Conservation (phyloP, 805 yeast genomes). For the Saccharomycodes ludwigii region DNA sequence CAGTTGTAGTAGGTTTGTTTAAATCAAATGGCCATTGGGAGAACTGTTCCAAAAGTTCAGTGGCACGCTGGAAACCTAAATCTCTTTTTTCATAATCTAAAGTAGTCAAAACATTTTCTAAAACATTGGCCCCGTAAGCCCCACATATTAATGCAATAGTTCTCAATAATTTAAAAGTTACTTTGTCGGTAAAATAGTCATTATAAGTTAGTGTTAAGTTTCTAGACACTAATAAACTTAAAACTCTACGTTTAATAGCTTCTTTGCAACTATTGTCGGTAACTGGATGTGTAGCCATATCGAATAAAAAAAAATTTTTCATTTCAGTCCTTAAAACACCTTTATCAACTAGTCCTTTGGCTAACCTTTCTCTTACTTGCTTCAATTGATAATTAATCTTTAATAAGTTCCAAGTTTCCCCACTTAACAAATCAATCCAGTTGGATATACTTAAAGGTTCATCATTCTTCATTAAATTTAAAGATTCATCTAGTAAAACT, state of each 20-base stretch:
- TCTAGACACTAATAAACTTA: slow-evolving; percentile 59
- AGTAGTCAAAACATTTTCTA: slow-evolving; percentile 73
- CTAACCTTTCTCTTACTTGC: slow-evolving; percentile 92
- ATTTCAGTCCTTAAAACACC: slow-evolving; percentile 93
- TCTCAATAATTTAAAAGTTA: slow-evolving; percentile 61
- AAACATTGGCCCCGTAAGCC: slow-evolving; percentile 89
- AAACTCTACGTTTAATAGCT: slow-evolving; percentile 58
- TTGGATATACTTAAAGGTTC: slow-evolving; percentile 69
- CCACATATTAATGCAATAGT: slow-evolving; percentile 76
- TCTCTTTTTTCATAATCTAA: slow-evolving; percentile 83
- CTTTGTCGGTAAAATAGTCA: slow-evolving; percentile 55
- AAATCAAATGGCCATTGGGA: slow-evolving; percentile 72
- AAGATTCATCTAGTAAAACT: slow-evolving; percentile 84
- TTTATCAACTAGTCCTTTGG: slow-evolving; percentile 94
- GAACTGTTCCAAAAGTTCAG: slow-evolving; percentile 71
- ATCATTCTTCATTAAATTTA: slow-evolving; percentile 78
- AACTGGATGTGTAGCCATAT: slow-evolving; percentile 98
- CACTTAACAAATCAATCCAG: slow-evolving; percentile 90
- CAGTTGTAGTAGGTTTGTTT: slow-evolving; percentile 45
- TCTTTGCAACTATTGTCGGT: slow-evolving; percentile 81
- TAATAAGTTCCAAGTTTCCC: slow-evolving; percentile 95
- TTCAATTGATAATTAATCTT: slow-evolving; percentile 91
- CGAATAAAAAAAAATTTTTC: slow-evolving; percentile 85
- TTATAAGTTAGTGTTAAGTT: slow-evolving; percentile 46
- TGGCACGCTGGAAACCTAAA: slow-evolving; percentile 87